Evolutionary conservation across 2,329 filamentous ascomycete genomes (phyloP), one percentile per base, ranked within the genome.

Genomic region (Alternaria sp.): DNA sequence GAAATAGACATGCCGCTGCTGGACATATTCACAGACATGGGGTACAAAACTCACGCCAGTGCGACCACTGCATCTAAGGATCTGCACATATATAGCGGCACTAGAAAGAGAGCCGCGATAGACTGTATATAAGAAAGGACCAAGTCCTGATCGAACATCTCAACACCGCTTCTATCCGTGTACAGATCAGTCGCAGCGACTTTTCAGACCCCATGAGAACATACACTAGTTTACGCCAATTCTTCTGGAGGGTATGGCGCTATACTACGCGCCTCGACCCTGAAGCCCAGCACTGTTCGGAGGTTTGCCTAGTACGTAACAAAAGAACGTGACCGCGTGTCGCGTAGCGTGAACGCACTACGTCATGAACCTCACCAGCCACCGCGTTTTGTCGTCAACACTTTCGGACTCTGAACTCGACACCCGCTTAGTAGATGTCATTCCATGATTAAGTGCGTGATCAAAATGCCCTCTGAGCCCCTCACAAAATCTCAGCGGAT

Each of bases 401-500:
- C 8, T 22, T n/a, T 20, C 27, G n/a, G 16, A 27, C 20, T 12
- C 6, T 14, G 7, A 52, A 8, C 30, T 22, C 18, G 49, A 12
- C 54, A 38, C 12, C 12, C 32, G 12, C 11, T 25, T 9, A 3
- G 9, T 20, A 54, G n/a, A 9, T 6, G 32, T 6, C 27, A 12
- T 7, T 16, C 18, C 0, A 38, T 14, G 20, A 25, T 30, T 5
- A 57, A 18, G 14, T 16, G 20, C 12, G n/a, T 20, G 38, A 11
- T 38, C 18, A 51, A 25, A 3, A 62, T 70, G 66, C 63, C 66
- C 3, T 48, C 64, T 1, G 51, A 64, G 8, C 50, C 62, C 14
- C 64, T 70, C 18, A 61, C 70, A 10, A 73, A 76, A 64, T 59
- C 73, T 11, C 77, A 82, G 36, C 79, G 80, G 50, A 83, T 84